Evolutionary conservation across 176 grass and related monocot genomes (phyloP).

Genomic region (Coix lacrymajobi): DNA sequence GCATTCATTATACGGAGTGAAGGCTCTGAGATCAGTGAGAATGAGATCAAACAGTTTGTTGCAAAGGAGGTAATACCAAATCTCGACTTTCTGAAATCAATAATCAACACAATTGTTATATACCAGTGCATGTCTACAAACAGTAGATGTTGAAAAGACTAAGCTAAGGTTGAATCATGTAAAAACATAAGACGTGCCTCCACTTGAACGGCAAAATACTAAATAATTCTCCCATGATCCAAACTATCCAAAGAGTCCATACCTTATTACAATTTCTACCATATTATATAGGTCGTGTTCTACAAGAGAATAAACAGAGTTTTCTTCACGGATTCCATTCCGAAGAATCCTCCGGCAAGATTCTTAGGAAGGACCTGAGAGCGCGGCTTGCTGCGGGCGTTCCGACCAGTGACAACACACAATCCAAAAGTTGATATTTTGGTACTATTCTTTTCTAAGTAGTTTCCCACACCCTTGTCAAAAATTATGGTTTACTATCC

Average conservation of each 20-base stretch:
- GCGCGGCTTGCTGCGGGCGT: slow-evolving; percentile 53
- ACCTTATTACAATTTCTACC: neutral
- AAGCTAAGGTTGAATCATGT: neutral
- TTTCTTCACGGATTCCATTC: slow-evolving; percentile 74
- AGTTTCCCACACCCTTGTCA: neutral
- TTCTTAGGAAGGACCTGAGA: slow-evolving; percentile 91
- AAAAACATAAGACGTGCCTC: neutral
- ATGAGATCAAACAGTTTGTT: slow-evolving; percentile 84
- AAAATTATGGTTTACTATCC: slow-evolving; percentile 44
- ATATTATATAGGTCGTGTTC: slow-evolving; percentile 72
- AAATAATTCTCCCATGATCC: no score
- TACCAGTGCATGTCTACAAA: neutral
- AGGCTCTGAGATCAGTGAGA: slow-evolving; percentile 70
- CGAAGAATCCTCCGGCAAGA: slow-evolving; percentile 84
- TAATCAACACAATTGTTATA: neutral
- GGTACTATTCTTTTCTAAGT: neutral
- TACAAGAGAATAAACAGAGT: slow-evolving; percentile 88
- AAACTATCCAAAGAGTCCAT: neutral
- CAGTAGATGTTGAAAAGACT: neutral
- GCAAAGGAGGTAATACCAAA: slow-evolving; percentile 61
- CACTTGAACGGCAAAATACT: neutral
- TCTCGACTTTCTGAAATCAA: neutral
- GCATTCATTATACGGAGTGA: slow-evolving; percentile 76
- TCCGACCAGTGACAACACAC: neutral
- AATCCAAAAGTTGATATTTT: slow-evolving; percentile 23